Conservation (phyloP, 257 asterid species). For the Asclepias syriaca region DNA sequence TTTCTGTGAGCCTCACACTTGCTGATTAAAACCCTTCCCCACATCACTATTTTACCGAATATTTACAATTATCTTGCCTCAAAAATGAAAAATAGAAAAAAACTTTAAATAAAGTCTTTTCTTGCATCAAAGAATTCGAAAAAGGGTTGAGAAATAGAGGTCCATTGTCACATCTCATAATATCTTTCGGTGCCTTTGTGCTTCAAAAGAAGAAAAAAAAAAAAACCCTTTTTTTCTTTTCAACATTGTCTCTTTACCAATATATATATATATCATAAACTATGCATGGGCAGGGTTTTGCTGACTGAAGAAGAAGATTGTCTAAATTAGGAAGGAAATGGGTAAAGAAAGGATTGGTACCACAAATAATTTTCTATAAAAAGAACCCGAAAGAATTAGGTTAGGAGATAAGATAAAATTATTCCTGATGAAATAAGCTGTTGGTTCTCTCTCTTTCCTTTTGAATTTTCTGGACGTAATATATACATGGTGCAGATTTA, state of each 20-base stretch:
- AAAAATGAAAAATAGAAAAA: too few relatives aligned
- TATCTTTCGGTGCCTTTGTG: conserved; percentile 11
- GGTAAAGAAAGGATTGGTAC: too few relatives aligned
- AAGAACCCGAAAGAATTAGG: neutral
- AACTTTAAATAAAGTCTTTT: neutral
- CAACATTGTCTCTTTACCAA: neutral
- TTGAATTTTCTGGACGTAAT: neutral
- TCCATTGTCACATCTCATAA: neutral
- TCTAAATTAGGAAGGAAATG: too few relatives aligned
- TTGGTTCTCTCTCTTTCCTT: neutral
- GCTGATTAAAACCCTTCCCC: too few relatives aligned
- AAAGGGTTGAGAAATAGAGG: neutral
- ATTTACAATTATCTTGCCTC: too few relatives aligned
- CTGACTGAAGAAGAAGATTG: too few relatives aligned
- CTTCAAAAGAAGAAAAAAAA: neutral
- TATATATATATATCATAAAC: too few relatives aligned
- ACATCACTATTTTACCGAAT: neutral
- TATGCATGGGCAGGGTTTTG: too few relatives aligned
- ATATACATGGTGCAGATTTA: neutral
- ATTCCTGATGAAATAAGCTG: too few relatives aligned
- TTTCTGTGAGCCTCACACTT: too few relatives aligned
- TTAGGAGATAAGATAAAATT: neutral
- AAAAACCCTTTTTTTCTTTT: neutral
- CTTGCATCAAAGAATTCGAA: neutral
- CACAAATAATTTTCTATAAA: too few relatives aligned